Evolutionary conservation across 2,329 filamentous ascomycete species (phyloP), one percentile per base, ranked within the genome.

Genomic region (Aureobasidium sp.): DNA sequence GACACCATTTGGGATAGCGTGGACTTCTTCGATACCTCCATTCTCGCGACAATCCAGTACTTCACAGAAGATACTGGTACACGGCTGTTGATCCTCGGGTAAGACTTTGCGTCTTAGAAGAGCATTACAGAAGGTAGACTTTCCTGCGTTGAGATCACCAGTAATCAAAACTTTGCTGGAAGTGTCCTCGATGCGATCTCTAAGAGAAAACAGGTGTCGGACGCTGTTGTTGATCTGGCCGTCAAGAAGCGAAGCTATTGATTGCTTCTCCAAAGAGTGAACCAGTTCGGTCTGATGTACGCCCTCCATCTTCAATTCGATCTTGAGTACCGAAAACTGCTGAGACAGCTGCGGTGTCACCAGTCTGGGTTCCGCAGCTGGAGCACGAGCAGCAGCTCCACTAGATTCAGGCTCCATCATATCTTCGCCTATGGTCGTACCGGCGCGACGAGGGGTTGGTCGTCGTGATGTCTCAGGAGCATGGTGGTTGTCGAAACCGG

Each of bases 91-190:
- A 69, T 99, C 94, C 75, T 97, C 94, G 0, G 94, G 94, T 4
- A 99, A 77, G 32, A 99, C 84, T 75, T 97, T 97, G 65, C 92
- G 86, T 64, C 94, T 87, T 44, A 99, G 77, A 2, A 99, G 79
- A n/a, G 94, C 94, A 75, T 99, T 99, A 78, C 94, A 99, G 70
- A 99, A 99, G 0, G 94, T 99, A 4, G 94, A 99, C 73, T 99
- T 99, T 71, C 94, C 94, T 9, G 94, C 93, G 71, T 99, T 99
- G 60, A 99, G 77, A 72, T 99, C 94, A 70, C 94, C 94, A 0
- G 94, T 99, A 20, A 99, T 87, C 63, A 99, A 78, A 1, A 99
- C 94, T 74, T 99, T 99, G 76, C 93, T 97, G 5, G 93, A 90
- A 0, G 91, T 97, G 74, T 99, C 94, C 73, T 97, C 94, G 65